Base-by-base conservation (phyloP, 139 green algal species). In the Choricystis sp. region DNA sequence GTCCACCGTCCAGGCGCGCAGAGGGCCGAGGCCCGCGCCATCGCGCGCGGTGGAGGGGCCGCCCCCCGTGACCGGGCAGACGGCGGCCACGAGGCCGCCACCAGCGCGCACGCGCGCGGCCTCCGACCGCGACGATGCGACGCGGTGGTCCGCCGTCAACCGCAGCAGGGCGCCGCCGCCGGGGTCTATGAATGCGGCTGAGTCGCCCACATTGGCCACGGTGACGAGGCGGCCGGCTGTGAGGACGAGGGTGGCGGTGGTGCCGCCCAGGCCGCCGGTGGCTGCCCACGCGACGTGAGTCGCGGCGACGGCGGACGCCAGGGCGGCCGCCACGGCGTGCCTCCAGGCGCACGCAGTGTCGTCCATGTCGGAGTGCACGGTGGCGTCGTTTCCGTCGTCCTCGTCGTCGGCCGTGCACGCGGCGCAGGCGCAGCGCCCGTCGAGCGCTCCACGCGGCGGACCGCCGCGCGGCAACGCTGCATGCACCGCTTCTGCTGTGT, bases 1-100 rank as follows among this genome's bases (percentile, higher is more conserved):
- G 40, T 52, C 40, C 9, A 16, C 40, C 0, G 89, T 87, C 89
- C 89, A 96, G 56, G 94, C 83, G 0, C 89, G 72, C 62, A 89
- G 73, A 1, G 87, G 87, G 24, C 87, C 87, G 19, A 84, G 77
- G 52, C 66, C 40, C 76, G 61, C n/a, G n/a, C n/a, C n/a, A 27
- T 19, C 40, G 56, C 56, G 22, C 4, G 56, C 24, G 14, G 60
- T 16, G 26, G 26, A 19, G 19, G 59, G 2, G 72, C 63, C 59
- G 60, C 9, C 40, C 65, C 25, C 69, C 73, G 19, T 74, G 61
- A 4, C 62, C n/a, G n/a, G 60, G 0, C 25, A 59, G n/a, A 67
- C 68, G 1, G 29, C 28, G 2, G 67, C 69, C 2, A 96, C 61
- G 26, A 86, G 68, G 21, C 67, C 69, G 40, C 85, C 87, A 1